A percentile compares a stretch with the other conserved stretches of the same genome.
phyloP scores from a whole-genome alignment of 257 asterid species.

The Eustoma russellianum region DNA sequence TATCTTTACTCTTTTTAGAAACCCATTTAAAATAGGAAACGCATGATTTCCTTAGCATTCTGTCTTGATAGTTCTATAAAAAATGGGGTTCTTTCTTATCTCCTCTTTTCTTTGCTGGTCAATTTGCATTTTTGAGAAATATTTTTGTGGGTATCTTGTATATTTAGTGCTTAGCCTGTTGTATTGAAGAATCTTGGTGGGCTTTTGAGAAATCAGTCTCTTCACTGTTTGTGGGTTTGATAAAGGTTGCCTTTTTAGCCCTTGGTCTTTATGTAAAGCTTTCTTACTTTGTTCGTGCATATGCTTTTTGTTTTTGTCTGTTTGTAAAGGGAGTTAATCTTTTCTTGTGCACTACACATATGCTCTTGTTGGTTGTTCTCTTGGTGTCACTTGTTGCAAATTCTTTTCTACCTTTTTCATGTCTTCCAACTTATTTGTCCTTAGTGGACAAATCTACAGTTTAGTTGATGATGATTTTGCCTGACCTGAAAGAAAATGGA shows the following conservation, averaged over 20 bases:
- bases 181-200: neutral
- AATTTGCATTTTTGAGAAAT: neutral
- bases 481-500: constrained; percentile 15
- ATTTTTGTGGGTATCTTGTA: neutral
- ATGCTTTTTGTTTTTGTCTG: neutral
- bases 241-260: constrained; percentile 19
- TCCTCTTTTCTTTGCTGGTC: neutral
- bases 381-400: constrained; percentile 22
- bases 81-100: neutral
- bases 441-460: constrained; percentile 28
- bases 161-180: neutral
- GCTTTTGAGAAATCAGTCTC: constrained; percentile 13
- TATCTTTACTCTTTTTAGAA: neutral
- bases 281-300: too few relatives aligned
- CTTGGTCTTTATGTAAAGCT: constrained; percentile 5
- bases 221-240: constrained; percentile 12
- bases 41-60: neutral
- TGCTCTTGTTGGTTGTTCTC: constrained; percentile 4
- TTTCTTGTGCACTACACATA: neutral
- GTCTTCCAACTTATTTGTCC: constrained; percentile 22
- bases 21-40: neutral
- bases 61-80: neutral
- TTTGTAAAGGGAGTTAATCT: neutral
- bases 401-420: constrained; percentile 28
- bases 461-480: constrained; percentile 16